phyloP scores from a whole-genome alignment of 2,329 filamentous ascomycete genomes.

The Cytospora chrysosperma region DNA sequence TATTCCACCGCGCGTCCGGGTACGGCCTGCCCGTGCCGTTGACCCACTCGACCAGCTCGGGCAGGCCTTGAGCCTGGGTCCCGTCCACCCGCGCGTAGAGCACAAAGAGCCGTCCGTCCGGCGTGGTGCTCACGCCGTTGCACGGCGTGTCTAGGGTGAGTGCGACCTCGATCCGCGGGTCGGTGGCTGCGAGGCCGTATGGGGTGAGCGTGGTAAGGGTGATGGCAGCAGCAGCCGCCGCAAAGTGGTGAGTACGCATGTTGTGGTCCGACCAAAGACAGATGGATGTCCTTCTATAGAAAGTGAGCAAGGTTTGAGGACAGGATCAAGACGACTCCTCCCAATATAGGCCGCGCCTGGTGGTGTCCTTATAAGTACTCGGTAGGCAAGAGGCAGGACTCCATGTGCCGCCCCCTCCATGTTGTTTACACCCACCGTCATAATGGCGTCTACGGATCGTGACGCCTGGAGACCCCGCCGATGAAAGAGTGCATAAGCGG shows the following conservation, averaged over 20 bases:
- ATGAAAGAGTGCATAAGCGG: background rate
- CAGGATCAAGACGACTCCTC: background rate
- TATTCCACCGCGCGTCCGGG: conserved; percentile 21
- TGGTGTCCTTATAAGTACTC: background rate
- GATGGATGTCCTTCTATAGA: too few relatives aligned
- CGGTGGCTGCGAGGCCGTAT: background rate
- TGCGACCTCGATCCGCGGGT: conserved; percentile 16
- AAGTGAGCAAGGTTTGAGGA: background rate
- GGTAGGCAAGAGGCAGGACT: background rate
- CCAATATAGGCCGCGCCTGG: background rate
- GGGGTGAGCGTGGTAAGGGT: background rate
- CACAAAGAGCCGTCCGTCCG: conserved; percentile 18
- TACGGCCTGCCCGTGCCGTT: conserved; percentile 16
- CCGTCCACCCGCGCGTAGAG: conserved; percentile 24
- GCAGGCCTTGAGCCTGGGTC: conserved; percentile 16
- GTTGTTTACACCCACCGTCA: background rate
- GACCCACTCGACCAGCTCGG: conserved; percentile 23
- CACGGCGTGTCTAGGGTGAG: conserved; percentile 18
- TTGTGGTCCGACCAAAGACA: background rate
- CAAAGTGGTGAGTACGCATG: background rate
- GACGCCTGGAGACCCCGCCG: background rate
- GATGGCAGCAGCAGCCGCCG: background rate
- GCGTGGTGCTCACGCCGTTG: conserved; percentile 19
- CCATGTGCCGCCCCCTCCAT: background rate
- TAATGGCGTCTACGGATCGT: background rate